Conservation (phyloP, 805 yeast species). For the Hanseniaspora nectarophila region DNA sequence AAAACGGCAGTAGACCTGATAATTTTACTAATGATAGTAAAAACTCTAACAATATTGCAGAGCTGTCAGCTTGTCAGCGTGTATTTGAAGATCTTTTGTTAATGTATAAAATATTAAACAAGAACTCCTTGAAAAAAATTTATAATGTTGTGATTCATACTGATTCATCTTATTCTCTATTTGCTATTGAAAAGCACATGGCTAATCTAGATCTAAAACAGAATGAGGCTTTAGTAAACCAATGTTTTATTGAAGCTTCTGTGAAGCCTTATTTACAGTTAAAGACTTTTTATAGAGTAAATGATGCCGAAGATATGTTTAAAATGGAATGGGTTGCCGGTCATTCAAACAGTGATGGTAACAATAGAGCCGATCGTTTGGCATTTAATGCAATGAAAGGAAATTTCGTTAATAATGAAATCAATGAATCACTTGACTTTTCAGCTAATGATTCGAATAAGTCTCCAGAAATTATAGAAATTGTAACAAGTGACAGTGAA, state of each 20-base stretch:
- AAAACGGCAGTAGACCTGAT: neutral
- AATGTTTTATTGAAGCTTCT: constrained; percentile 27
- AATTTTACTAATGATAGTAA: neutral
- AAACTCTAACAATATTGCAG: constrained; percentile 76
- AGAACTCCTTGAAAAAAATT: constrained; percentile 17
- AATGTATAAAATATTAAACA: constrained; percentile 20
- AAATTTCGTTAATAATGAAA: constrained; percentile 23
- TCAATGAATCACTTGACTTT: no score
- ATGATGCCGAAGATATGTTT: constrained; percentile 29
- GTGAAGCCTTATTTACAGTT: constrained; percentile 35
- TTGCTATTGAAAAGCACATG: constrained; percentile 37
- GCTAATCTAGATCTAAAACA: constrained; percentile 34
- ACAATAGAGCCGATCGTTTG: constrained; percentile 61
- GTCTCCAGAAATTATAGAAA: no score
- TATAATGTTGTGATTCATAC: constrained; percentile 38
- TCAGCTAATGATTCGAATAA: no score
- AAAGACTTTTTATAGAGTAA: constrained; percentile 28
- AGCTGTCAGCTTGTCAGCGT: constrained; percentile 50
- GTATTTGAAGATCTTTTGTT: constrained; percentile 38
- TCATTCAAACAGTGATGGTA: constrained; percentile 59
- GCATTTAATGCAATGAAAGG: constrained; percentile 35
- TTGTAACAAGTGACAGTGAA: no score
- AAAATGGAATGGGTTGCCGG: constrained; percentile 55
- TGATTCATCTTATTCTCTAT: constrained; percentile 61
- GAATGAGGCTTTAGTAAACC: constrained; percentile 22